phyloP scores from a whole-genome alignment of 495 filamentous ascomycete species.

The Penicillium paradoxum region DNA sequence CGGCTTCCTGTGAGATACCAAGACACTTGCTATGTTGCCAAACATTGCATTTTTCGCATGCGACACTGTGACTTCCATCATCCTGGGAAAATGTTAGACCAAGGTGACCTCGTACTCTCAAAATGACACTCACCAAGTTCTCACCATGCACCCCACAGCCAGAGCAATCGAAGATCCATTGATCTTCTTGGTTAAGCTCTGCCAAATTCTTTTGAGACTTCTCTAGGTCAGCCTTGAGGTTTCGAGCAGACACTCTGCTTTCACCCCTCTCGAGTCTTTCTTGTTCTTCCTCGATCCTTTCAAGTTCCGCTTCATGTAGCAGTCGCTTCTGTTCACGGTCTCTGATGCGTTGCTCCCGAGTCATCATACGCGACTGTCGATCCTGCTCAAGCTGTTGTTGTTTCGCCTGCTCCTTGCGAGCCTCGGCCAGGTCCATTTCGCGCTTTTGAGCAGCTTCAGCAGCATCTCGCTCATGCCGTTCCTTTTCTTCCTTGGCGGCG shows the following conservation, averaged over 20 bases:
- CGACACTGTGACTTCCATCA: slow-evolving; percentile 86
- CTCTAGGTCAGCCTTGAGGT: slow-evolving; percentile 72
- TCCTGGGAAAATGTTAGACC: slow-evolving; percentile 48
- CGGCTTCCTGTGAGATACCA: slow-evolving; percentile 68
- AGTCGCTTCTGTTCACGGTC: slow-evolving; percentile 78
- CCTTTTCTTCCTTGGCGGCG: slow-evolving; percentile 72
- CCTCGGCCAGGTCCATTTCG: slow-evolving; percentile 57
- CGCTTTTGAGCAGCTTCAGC: slow-evolving; percentile 68
- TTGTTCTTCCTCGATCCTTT: slow-evolving; percentile 71
- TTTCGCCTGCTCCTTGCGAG: slow-evolving; percentile 63
- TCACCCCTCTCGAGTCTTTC: slow-evolving; percentile 58
- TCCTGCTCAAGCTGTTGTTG: slow-evolving; percentile 68
- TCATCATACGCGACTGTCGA: slow-evolving; percentile 74
- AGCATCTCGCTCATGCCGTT: slow-evolving; percentile 65
- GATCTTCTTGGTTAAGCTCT: slow-evolving; percentile 69
- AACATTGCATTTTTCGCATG: slow-evolving; percentile 91
- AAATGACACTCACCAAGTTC: slow-evolving; percentile 52
- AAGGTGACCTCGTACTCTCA: neutral
- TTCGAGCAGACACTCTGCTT: slow-evolving; percentile 69
- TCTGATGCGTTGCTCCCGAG: slow-evolving; percentile 74
- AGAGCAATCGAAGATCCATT: slow-evolving; percentile 92
- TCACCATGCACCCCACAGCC: slow-evolving; percentile 84
- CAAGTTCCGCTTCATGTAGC: slow-evolving; percentile 76
- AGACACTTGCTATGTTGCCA: slow-evolving; percentile 96
- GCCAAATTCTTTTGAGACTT: slow-evolving; percentile 66